Evolutionary conservation across 495 filamentous ascomycete genomes (phyloP).

Genomic region (Neurospora sp.): DNA sequence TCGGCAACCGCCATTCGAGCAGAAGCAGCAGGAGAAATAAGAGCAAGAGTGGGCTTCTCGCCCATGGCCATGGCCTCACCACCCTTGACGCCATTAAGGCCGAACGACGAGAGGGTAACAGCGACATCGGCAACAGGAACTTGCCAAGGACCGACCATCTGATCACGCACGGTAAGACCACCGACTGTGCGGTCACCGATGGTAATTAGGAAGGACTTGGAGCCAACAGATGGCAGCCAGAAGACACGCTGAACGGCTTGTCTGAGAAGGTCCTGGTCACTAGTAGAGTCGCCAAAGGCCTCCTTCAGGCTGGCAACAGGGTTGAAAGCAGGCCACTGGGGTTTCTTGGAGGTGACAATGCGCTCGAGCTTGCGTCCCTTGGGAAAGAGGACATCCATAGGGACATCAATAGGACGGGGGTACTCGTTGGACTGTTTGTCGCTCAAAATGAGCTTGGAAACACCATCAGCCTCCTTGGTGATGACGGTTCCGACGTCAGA

Average conservation of each 20-base stretch:
- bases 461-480: conserved; percentile 49
- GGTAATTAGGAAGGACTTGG: conserved; percentile 94
- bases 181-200: conserved; percentile 90
- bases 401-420: conserved; percentile 77
- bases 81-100: conserved; percentile 50
- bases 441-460: conserved; percentile 64
- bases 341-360: conserved; percentile 63
- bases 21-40: conserved; percentile 88
- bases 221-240: conserved; percentile 77
- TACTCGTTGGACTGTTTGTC: conserved; percentile 73
- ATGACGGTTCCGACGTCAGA: conserved; percentile 80
- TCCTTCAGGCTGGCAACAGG: conserved; percentile 34
- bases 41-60: conserved; percentile 80
- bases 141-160: conserved; percentile 96
- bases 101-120: conserved; percentile 77
- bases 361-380: conserved; percentile 78
- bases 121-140: conserved; percentile 90
- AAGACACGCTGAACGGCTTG: conserved; percentile 76
- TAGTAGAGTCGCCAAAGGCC: conserved; percentile 37
- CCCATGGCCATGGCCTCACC: conserved; percentile 98
- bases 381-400: conserved; percentile 85
- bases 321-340: conserved; percentile 63
- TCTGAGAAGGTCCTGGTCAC: conserved; percentile 56
- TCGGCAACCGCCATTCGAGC: conserved; percentile 95
- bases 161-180: conserved; percentile 79